Evolutionary conservation across 1,284 basidiomycete species (phyloP), one percentile per base, ranked within the genome.

Genomic region (Tilletia indica): DNA sequence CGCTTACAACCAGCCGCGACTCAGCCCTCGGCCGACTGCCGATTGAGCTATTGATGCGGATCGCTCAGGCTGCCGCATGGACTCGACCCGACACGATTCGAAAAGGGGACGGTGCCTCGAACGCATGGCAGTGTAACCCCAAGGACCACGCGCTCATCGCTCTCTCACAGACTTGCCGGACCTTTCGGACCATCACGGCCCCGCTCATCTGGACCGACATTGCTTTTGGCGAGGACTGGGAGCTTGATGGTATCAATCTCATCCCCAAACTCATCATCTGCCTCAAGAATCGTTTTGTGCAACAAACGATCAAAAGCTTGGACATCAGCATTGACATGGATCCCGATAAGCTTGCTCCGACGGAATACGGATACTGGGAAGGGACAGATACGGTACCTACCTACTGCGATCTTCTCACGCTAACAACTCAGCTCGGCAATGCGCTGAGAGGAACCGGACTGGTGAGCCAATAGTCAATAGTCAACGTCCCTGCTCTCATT

Each of bases 151-250:
- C 56, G 34, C 56, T 58, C 21, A 34, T 58, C 56, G 56, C 56
- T 14, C 56, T 58, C 25, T 58, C 56, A 31, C 56, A 58, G 56
- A 58, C 56, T 3, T 58, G 56, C 25, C 25, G 34, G 11, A 31
- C 56, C 0, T 34, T 58, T 31, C 56, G 56, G 21, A 12, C 21
- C 25, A 58, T 58, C 56, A 25, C 56, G 12, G 56, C 56, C 25
- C 56, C 56, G 19, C 25, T 58, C 56, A 58, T 58, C 56, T 58
- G 56, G 56, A 31, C n/a, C 56, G 21, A 58, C 21, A 34, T 58
- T 25, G 21, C 56, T 14, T 58, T 58, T 25, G 56, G 34, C 25
- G n/a, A 58, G 25, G 21, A 34, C 56, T 34, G 34, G 21, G 12
- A 58, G 21, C n/a, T 6, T 14, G 56, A 31, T 12, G 34, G 56